Percentiles rank a stretch among this genome's conserved stretches.
phyloP scores from a whole-genome alignment of 306 rosid genomes.

The Vicia faba region DNA sequence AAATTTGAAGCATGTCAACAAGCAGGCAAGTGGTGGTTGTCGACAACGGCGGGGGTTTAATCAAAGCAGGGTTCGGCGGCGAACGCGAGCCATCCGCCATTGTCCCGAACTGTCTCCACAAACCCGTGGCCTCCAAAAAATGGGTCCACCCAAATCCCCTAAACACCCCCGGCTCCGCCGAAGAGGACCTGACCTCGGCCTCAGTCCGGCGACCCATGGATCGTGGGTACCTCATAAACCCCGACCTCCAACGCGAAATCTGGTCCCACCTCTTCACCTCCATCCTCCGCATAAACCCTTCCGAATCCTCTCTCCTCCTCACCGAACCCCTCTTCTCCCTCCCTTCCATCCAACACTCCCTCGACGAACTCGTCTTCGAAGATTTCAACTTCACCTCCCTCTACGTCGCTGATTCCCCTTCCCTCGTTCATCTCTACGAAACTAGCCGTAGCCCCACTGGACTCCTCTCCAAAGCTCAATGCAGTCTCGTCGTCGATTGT shows the following conservation, averaged over 20 bases:
- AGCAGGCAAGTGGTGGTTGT: slow-evolving; percentile 66
- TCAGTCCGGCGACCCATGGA: slow-evolving; percentile 91
- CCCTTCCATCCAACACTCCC: slow-evolving; percentile 79
- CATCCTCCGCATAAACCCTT: slow-evolving; percentile 59
- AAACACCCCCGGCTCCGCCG: slow-evolving; percentile 14
- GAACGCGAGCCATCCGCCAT: slow-evolving; percentile 69
- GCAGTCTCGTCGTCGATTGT: slow-evolving; percentile 89
- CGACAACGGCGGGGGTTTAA: slow-evolving; percentile 93
- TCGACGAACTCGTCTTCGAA: slow-evolving; percentile 86
- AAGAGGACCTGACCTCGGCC: slow-evolving; percentile 84
- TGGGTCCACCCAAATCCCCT: slow-evolving; percentile 73
- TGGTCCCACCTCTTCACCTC: slow-evolving; percentile 87
- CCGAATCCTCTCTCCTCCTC: slow-evolving; percentile 71
- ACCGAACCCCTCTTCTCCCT: slow-evolving; percentile 88
- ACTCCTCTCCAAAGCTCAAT: slow-evolving; percentile 69
- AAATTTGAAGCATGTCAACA: slow-evolving; percentile 19
- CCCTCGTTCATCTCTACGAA: slow-evolving; percentile 82
- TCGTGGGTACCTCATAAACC: slow-evolving; percentile 84
- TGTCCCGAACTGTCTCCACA: slow-evolving; percentile 79
- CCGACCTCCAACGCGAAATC: slow-evolving; percentile 92
- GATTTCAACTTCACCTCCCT: slow-evolving; percentile 77
- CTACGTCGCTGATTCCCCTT: slow-evolving; percentile 69
- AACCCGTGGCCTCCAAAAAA: slow-evolving; percentile 72
- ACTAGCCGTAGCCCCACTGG: slow-evolving; percentile 66
- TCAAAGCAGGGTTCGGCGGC: slow-evolving; percentile 85